phyloP scores from a whole-genome alignment of 306 rosid genomes.

The Trichosanthes truncata region DNA sequence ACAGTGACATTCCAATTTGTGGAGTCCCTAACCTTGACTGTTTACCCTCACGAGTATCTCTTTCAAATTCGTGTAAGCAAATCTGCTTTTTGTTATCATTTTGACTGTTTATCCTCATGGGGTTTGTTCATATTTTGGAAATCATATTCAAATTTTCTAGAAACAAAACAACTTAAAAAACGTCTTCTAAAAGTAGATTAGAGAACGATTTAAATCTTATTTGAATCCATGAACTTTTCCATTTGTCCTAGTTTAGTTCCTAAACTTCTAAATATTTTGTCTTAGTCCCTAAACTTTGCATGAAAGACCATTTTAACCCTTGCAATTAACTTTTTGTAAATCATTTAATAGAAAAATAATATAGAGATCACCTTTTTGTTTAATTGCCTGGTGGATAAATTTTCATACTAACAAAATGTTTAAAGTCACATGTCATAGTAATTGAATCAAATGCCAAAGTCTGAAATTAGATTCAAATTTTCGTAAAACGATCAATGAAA shows the following conservation, averaged over 20 bases:
- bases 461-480: background rate
- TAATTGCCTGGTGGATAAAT: background rate
- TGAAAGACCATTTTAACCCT: background rate
- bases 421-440: background rate
- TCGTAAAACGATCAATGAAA: background rate
- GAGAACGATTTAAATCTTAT: background rate
- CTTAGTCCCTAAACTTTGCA: background rate
- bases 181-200: background rate
- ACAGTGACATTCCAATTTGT: slow-evolving; percentile 42
- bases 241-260: background rate
- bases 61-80: slow-evolving; percentile 39
- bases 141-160: background rate
- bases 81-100: background rate
- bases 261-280: background rate
- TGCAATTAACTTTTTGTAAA: background rate
- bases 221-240: background rate
- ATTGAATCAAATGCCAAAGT: background rate
- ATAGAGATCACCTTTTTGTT: background rate
- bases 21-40: slow-evolving; percentile 36
- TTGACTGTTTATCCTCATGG: background rate
- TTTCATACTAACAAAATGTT: slow-evolving; percentile 5
- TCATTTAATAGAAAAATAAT: background rate
- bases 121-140: background rate
- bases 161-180: background rate
- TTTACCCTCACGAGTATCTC: slow-evolving; percentile 65